Base-by-base conservation (phyloP, 2,329 filamentous ascomycete species). In the Akanthomyces uredinophilus region DNA sequence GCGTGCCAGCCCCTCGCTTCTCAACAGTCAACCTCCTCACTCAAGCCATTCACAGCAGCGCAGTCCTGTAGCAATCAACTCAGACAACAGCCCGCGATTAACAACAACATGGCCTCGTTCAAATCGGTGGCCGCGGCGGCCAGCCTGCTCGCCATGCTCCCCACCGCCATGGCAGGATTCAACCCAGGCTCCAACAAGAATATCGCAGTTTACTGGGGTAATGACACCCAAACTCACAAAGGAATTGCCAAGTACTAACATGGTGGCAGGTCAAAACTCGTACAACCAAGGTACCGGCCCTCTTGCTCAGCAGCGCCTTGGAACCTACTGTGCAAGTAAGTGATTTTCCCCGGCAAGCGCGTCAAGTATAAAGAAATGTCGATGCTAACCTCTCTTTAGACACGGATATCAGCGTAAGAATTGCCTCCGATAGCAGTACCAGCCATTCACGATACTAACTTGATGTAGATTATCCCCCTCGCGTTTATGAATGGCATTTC, bases 181-280 rank as follows among this genome's bases (percentile, higher is more conserved):
- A 73, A 79, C 64, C 64, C 81, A 5, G 69, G 68, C n/a, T 77
- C 79, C 1, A 67, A 70, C 2, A 77, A 71, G 55, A 89, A 88
- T 67, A 70, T 90, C 60, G 86, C 82, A 29, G 78, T 89, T 1
- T 90, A 90, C 71, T 90, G 87, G 87, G 87, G 86, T 76, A 73
- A 68, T 73, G 60, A 27, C 14, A 27, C 27, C 16, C 37, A 39
- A 22, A 2, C 11, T 22, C 11, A 16, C 32, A 29, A 6, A 3
- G 35, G 14, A 7, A 14, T 4, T 24, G 24, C 13, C 32, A 43
- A 16, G n/a, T 49, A n/a, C 52, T 56, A 20, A 22, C 56, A 13
- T 14, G 32, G 65, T 13, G 69, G 43, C 54, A 39, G 75, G 81
- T 5, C 87, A 90, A 69, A 89, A 90, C 70, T 89, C 86, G 0